These are phyloP conservation scores for Adansonia digitata DNA, from an alignment of 345 rosid species.

Conservation along the genomic window DNA sequence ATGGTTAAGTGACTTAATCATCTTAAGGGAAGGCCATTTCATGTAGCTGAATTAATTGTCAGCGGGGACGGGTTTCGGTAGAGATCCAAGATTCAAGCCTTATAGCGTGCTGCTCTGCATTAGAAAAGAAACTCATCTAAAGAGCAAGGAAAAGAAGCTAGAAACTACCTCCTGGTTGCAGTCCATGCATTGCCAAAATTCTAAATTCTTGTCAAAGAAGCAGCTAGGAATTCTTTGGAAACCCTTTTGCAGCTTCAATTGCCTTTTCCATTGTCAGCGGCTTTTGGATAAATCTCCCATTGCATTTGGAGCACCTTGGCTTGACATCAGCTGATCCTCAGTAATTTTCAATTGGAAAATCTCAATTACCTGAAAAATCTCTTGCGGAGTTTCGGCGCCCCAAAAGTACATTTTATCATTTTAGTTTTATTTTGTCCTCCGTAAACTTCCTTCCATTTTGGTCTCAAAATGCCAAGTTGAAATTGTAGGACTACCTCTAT, in stretches of 20 bases:
- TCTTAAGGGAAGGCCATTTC: not conserved
- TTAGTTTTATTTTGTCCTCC: not conserved
- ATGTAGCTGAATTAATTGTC: not conserved
- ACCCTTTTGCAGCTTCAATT: slow-evolving; percentile 85
- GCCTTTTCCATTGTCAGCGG: slow-evolving; percentile 75
- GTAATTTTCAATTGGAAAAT: slow-evolving; percentile 61
- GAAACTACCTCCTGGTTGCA: slow-evolving; percentile 89
- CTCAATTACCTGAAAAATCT: slow-evolving; percentile 57
- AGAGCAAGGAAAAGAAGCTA: not conserved
- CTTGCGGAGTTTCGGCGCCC: not conserved
- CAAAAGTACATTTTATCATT: not conserved
- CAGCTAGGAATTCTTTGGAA: slow-evolving; percentile 87
- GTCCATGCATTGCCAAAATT: slow-evolving; percentile 97
- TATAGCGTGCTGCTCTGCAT: not conserved
- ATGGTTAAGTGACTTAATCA: not conserved
- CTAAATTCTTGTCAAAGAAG: slow-evolving; percentile 72
- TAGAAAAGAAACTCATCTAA: not conserved
- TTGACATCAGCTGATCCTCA: slow-evolving; percentile 77
- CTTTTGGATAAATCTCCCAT: slow-evolving; percentile 84
- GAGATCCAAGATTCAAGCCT: slow-evolving; percentile 10
- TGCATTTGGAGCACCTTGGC: slow-evolving; percentile 96
- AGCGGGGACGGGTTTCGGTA: not conserved
- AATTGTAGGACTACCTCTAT: not conserved
- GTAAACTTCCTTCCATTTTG: not conserved
- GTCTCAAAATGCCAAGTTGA: not conserved